Evolutionary conservation across 75 land plant genomes (phyloP).

Genomic region (Cunninghamia lanceolata): DNA sequence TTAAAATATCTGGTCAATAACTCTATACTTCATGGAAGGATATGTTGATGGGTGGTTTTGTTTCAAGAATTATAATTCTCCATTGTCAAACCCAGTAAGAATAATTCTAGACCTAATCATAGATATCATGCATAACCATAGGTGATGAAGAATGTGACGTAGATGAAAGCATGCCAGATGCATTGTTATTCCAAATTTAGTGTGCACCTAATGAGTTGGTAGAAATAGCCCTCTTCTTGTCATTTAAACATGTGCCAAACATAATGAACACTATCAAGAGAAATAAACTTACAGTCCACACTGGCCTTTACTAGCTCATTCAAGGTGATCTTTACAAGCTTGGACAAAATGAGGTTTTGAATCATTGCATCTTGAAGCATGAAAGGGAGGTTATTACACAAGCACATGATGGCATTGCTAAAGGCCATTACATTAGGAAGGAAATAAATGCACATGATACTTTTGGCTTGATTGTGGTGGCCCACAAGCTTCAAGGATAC

Average conservation of each 20-base stretch:
- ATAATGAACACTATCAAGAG: background rate
- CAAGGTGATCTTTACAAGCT: too few species aligned
- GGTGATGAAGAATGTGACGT: too few species aligned
- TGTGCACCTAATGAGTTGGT: background rate
- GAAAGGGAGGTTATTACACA: background rate
- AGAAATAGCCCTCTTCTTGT: background rate
- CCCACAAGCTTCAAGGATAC: background rate
- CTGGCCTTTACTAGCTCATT: too few species aligned
- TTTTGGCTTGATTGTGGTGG: background rate
- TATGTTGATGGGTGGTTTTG: background rate
- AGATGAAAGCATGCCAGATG: too few species aligned
- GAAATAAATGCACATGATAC: too few species aligned
- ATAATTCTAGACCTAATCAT: too few species aligned
- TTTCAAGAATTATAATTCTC: background rate
- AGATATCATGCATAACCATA: too few species aligned
- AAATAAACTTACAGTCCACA: background rate
- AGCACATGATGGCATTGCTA: background rate
- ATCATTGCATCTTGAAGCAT: background rate
- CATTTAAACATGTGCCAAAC: background rate
- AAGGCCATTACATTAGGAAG: background rate
- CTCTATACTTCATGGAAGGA: background rate
- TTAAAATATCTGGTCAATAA: background rate
- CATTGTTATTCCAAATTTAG: too few species aligned
- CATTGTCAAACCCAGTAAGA: background rate
- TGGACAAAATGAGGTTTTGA: too few species aligned